phyloP scores from a whole-genome alignment of 2,329 filamentous ascomycete species.

The Fusarium sp. region DNA sequence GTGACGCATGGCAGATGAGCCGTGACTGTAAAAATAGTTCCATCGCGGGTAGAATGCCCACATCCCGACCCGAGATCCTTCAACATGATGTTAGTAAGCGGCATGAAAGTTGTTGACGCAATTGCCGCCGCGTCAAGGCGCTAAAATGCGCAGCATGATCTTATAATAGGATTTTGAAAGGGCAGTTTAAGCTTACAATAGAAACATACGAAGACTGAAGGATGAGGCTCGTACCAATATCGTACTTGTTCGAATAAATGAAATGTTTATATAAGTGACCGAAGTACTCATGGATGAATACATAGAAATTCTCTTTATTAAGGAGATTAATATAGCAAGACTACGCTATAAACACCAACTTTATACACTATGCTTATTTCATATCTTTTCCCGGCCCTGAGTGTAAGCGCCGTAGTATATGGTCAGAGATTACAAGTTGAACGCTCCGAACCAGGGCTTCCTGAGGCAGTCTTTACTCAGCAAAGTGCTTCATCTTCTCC shows the following conservation, averaged over 20 bases:
- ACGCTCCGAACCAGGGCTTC: neutral
- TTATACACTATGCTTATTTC: neutral
- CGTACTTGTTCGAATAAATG: too few species aligned
- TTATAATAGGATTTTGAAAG: neutral
- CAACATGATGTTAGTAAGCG: neutral
- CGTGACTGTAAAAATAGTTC: neutral
- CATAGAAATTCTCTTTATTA: too few species aligned
- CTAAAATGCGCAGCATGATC: neutral
- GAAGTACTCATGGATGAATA: too few species aligned
- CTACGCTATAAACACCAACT: fast-evolving
- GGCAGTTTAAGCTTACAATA: neutral
- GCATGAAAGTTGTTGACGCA: neutral
- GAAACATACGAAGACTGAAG: neutral
- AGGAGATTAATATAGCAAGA: too few species aligned
- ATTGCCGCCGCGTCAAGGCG: neutral
- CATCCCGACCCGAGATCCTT: neutral
- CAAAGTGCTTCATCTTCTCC: neutral
- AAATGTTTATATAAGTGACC: neutral
- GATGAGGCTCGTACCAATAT: neutral
- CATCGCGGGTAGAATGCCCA: neutral
- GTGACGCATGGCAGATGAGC: neutral
- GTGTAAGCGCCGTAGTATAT: fast-evolving
- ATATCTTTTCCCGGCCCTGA: neutral
- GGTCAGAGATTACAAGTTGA: neutral
- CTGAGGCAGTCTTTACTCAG: neutral